These are phyloP conservation scores for Phytopythium cucurbitacearum DNA, from an alignment of 352 stramenopile species.

Conservation along the genomic window DNA sequence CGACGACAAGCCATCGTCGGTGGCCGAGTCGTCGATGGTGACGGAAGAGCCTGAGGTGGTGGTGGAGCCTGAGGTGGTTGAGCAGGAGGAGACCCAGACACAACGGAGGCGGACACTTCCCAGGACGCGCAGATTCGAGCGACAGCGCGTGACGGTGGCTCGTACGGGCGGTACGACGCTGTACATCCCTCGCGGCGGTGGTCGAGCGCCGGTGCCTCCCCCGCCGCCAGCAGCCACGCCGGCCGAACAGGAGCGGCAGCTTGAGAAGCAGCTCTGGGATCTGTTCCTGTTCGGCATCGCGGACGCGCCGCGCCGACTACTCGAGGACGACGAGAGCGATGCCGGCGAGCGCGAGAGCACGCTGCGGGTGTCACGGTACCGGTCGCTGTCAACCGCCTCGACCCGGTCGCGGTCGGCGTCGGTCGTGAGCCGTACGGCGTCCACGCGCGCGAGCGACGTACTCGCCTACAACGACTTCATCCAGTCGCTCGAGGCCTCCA, in stretches of 20 bases:
- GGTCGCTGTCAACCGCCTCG: constrained; percentile 16
- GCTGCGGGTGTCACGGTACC: not conserved
- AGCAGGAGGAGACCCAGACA: not conserved
- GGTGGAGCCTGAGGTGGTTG: not conserved
- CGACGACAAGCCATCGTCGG: not conserved
- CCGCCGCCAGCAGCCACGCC: constrained; percentile 5
- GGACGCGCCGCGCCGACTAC: not conserved
- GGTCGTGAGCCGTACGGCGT: constrained; percentile 35
- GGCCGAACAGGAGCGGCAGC: constrained; percentile 22
- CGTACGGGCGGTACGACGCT: constrained; percentile 41
- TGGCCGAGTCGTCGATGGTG: too few species aligned
- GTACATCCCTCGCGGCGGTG: constrained; percentile 29
- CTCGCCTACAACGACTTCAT: constrained; percentile 64
- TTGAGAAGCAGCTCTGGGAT: constrained; percentile 59
- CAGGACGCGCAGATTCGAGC: not conserved
- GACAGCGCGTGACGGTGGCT: constrained; percentile 25
- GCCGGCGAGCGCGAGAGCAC: not conserved
- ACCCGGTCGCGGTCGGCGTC: constrained; percentile 19
- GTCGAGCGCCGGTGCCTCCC: constrained; percentile 4
- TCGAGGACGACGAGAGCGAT: not conserved
- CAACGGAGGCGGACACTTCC: not conserved
- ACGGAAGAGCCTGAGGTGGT: too few species aligned
- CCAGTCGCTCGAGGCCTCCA: constrained; percentile 46
- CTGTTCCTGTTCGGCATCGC: constrained; percentile 57
- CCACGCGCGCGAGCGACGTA: constrained; percentile 54